phyloP scores from a whole-genome alignment of 2,329 filamentous ascomycete genomes.

The Aspergillus vadensis region DNA sequence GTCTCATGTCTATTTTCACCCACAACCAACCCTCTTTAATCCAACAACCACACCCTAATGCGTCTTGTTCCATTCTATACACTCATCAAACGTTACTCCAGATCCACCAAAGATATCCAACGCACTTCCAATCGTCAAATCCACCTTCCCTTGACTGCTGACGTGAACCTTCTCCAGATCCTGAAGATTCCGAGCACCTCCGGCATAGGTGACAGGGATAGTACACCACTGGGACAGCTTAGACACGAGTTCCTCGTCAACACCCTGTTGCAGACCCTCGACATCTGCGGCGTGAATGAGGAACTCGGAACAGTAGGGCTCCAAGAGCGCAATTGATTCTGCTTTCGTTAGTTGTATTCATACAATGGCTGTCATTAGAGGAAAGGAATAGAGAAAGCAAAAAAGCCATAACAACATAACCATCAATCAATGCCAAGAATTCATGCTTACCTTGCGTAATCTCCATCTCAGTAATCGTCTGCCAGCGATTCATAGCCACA shows the following conservation, averaged over 20 bases:
- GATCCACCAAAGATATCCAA: constrained; percentile 92
- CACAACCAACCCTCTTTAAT: no score
- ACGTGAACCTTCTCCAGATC: constrained; percentile 81
- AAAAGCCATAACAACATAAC: neutral
- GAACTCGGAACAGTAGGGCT: constrained; percentile 94
- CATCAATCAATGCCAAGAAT: neutral
- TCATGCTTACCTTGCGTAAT: constrained; percentile 70
- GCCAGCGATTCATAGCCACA: constrained; percentile 99
- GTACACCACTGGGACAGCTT: constrained; percentile 80
- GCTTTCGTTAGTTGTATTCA: constrained; percentile 16
- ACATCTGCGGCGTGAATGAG: constrained; percentile 97
- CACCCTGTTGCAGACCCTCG: constrained; percentile 86
- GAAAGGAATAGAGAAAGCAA: neutral
- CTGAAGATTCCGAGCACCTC: constrained; percentile 78
- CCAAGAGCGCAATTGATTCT: constrained; percentile 79
- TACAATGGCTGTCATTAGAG: neutral
- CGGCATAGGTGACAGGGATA: constrained; percentile 94
- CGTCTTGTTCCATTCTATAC: constrained; percentile 77
- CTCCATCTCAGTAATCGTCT: constrained; percentile 95
- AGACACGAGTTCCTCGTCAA: constrained; percentile 81
- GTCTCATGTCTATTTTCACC: neutral
- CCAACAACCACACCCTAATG: constrained; percentile 26
- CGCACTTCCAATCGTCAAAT: constrained; percentile 94
- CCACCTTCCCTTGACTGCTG: constrained; percentile 78
- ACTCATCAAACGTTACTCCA: constrained; percentile 85